phyloP scores from a whole-genome alignment of 257 asterid genomes.

The Misopates orontium region DNA sequence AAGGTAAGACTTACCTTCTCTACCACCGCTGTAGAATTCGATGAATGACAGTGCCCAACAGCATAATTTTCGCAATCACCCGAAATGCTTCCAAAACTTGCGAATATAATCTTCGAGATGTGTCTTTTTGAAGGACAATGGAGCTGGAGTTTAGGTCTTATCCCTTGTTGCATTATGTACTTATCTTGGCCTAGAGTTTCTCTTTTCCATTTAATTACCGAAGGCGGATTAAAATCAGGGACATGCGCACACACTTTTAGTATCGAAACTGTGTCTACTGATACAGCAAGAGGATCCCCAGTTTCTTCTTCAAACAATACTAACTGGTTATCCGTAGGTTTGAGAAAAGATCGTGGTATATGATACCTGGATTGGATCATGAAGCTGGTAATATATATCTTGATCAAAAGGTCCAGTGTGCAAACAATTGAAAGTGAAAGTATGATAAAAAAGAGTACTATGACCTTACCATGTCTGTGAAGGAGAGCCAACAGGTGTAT shows the following conservation, averaged over 20 bases:
- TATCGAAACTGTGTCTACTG: constrained; percentile 59
- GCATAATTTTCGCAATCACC: constrained; percentile 53
- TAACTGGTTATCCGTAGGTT: constrained; percentile 50
- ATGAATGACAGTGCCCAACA: constrained; percentile 52
- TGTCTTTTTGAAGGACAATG: constrained; percentile 37
- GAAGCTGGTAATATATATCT: too few species aligned
- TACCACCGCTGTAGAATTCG: constrained; percentile 46
- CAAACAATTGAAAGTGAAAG: background rate
- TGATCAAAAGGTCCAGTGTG: too few species aligned
- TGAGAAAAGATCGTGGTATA: constrained; percentile 81
- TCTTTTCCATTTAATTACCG: constrained; percentile 26
- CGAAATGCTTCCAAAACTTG: constrained; percentile 46
- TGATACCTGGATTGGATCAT: constrained; percentile 83
- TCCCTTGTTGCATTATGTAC: constrained; percentile 15
- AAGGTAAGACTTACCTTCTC: constrained; percentile 56
- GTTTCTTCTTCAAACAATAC: constrained; percentile 81
- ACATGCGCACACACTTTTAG: constrained; percentile 51
- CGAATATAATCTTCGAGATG: constrained; percentile 19
- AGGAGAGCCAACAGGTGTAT: constrained; percentile 51
- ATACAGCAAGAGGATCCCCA: constrained; percentile 61
- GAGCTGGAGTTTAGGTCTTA: constrained; percentile 44
- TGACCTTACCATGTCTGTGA: constrained; percentile 72
- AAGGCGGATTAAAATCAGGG: constrained; percentile 39
- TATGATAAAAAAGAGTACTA: background rate
- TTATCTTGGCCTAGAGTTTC: constrained; percentile 16